Evolutionary conservation across 139 green algal species (phyloP).

Genomic region (Raphidocelis subcapitata): DNA sequence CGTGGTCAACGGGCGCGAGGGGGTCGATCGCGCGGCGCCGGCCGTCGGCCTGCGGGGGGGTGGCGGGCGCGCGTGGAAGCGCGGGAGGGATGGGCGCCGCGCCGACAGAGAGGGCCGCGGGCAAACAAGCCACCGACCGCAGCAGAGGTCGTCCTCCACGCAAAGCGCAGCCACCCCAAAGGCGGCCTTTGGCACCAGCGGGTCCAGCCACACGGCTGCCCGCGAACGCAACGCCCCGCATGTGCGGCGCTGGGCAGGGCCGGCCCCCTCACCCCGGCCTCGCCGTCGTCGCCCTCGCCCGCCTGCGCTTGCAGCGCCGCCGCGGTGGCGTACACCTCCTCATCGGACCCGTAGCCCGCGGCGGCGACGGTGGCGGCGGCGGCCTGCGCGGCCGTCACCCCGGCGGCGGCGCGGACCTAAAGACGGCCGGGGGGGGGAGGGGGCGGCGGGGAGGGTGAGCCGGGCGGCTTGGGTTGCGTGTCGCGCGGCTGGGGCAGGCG

Average conservation of each 20-base stretch:
- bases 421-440: neutral
- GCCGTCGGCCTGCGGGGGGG: neutral
- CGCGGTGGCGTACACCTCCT: constrained; percentile 80
- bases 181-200: too few species aligned
- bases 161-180: too few species aligned
- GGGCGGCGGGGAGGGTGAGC: neutral
- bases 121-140: neutral
- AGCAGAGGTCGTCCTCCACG: too few species aligned
- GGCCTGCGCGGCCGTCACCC: constrained; percentile 9
- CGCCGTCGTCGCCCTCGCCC: constrained; percentile 16
- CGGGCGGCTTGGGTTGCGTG: too few species aligned
- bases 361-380: constrained; percentile 19
- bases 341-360: constrained; percentile 60
- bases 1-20: constrained; percentile 65
- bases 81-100: neutral
- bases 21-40: constrained; percentile 44
- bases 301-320: constrained; percentile 22
- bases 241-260: too few species aligned
- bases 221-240: too few species aligned
- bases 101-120: neutral
- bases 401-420: constrained; percentile 17
- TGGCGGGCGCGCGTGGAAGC: too few species aligned
- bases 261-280: too few species aligned
- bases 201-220: too few species aligned
- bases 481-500: neutral